A percentile compares a stretch with the other conserved stretches of the same genome.
These are phyloP conservation scores for Pythium utonaiense DNA, from an alignment of 352 stramenopile genomes.

Conservation along the genomic window DNA sequence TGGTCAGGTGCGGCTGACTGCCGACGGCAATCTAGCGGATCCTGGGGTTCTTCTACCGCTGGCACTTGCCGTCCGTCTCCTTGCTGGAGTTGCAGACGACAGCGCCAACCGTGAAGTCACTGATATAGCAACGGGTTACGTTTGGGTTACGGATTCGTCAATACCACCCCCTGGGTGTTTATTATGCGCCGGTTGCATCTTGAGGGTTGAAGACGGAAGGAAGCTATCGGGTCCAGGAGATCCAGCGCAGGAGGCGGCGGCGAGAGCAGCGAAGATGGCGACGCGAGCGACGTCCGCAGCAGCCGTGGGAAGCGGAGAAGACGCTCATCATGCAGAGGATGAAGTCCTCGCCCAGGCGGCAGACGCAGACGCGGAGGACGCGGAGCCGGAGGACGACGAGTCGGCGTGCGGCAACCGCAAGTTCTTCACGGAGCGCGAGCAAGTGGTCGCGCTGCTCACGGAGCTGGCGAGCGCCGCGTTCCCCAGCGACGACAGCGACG, in stretches of 20 bases:
- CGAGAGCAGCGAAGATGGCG: not conserved
- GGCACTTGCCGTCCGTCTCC: slow-evolving; percentile 32
- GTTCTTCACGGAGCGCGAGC: slow-evolving; percentile 63
- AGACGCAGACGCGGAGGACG: not conserved
- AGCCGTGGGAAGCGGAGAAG: not conserved
- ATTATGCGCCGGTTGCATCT: slow-evolving; percentile 10
- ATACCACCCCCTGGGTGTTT: not conserved
- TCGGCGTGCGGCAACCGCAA: slow-evolving; percentile 29
- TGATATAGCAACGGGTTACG: slow-evolving; percentile 9
- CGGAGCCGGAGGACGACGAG: slow-evolving; percentile 13
- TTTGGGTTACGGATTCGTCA: not conserved
- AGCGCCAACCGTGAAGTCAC: too few species aligned
- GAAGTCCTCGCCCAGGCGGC: not conserved
- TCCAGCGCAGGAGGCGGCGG: not conserved
- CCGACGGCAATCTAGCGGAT: slow-evolving; percentile 86
- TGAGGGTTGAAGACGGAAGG: slow-evolving; percentile 19
- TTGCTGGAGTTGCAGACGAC: too few species aligned
- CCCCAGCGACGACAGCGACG: slow-evolving; percentile 32
- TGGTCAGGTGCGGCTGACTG: slow-evolving; percentile 95
- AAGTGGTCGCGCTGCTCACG: slow-evolving; percentile 40
- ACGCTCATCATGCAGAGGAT: not conserved
- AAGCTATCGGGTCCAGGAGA: slow-evolving; percentile 4
- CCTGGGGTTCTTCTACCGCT: slow-evolving; percentile 78
- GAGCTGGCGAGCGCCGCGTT: slow-evolving; percentile 39
- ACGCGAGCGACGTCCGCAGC: not conserved